Conservation (phyloP, 495 filamentous ascomycete species). For the Haplographium delicatum region DNA sequence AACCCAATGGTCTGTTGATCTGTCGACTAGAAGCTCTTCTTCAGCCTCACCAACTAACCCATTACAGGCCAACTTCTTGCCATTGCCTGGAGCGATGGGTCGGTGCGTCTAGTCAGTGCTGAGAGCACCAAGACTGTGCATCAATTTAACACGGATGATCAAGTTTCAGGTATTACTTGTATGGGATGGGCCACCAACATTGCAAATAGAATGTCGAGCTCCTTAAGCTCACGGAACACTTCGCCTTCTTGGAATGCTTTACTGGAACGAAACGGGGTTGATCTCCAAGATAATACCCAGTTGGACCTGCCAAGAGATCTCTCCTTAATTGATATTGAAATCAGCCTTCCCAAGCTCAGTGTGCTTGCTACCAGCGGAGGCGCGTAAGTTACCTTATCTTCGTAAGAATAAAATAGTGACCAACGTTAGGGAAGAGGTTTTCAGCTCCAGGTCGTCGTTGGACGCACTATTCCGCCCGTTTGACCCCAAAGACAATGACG, state of each 20-base stretch:
- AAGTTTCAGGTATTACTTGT: constrained; percentile 48
- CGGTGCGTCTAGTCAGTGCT: constrained; percentile 63
- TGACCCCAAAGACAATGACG: constrained; percentile 55
- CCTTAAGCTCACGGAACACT: constrained; percentile 2
- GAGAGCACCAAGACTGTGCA: constrained; percentile 76
- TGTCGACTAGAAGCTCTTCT: constrained; percentile 1
- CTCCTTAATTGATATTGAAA: constrained; percentile 71
- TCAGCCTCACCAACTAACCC: constrained; percentile 13
- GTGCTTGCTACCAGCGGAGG: constrained; percentile 56
- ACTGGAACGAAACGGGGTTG: constrained; percentile 16
- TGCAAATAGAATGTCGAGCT: constrained; percentile 36
- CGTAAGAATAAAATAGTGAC: constrained; percentile 20
- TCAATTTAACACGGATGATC: constrained; percentile 46
- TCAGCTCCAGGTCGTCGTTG: constrained; percentile 62
- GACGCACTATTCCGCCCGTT: constrained; percentile 65
- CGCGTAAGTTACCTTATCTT: constrained; percentile 40
- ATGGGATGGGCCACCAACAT: constrained; percentile 72
- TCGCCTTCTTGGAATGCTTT: constrained; percentile 27
- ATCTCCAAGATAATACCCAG: constrained; percentile 26
- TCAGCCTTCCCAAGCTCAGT: constrained; percentile 74
- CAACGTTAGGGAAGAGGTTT: constrained; percentile 57
- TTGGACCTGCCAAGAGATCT: constrained; percentile 73
- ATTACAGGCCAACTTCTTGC: constrained; percentile 63
- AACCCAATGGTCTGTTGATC: constrained; percentile 61
- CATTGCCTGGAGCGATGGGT: constrained; percentile 69